Percentiles rank a stretch among this genome's conserved stretches.
phyloP scores from a whole-genome alignment of 306 rosid species.

The Aeschynomene evenia region DNA sequence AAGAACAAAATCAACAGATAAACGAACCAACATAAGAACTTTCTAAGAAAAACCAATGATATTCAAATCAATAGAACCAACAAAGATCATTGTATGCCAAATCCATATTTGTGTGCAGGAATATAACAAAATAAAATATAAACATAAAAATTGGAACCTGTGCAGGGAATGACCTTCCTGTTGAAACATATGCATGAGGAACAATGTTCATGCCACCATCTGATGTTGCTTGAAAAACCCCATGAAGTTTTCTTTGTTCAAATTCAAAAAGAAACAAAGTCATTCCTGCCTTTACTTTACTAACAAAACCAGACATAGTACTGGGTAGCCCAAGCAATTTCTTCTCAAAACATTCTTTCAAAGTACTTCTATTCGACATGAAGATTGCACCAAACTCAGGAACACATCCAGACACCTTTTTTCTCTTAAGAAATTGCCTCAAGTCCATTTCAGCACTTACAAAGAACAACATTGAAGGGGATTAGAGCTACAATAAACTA shows the following conservation, averaged over 20 bases:
- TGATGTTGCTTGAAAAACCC: constrained; percentile 51
- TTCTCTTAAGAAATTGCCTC: background rate
- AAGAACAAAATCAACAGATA: constrained; percentile 17
- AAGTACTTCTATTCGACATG: constrained; percentile 48
- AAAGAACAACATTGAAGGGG: background rate
- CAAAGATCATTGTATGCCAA: background rate
- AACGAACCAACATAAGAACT: background rate
- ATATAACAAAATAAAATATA: background rate
- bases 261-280: constrained; percentile 50
- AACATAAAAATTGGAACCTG: constrained; percentile 39
- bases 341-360: constrained; percentile 38
- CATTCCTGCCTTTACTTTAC: constrained; percentile 51
- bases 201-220: constrained; percentile 47
- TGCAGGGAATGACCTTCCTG: constrained; percentile 57
- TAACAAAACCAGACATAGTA: constrained; percentile 32
- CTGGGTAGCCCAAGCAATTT: constrained; percentile 48
- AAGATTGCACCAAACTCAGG: constrained; percentile 56
- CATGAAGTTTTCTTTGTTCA: constrained; percentile 48
- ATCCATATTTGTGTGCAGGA: background rate
- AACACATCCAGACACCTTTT: constrained; percentile 15
- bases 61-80: background rate
- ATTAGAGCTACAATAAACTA: background rate
- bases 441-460: constrained; percentile 20
- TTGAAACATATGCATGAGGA: constrained; percentile 43
- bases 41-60: background rate